Percentiles rank a stretch among this genome's conserved stretches.
Evolutionary conservation across 2,329 filamentous ascomycete genomes (phyloP).

Genomic region (Fusarium sambucinum): DNA sequence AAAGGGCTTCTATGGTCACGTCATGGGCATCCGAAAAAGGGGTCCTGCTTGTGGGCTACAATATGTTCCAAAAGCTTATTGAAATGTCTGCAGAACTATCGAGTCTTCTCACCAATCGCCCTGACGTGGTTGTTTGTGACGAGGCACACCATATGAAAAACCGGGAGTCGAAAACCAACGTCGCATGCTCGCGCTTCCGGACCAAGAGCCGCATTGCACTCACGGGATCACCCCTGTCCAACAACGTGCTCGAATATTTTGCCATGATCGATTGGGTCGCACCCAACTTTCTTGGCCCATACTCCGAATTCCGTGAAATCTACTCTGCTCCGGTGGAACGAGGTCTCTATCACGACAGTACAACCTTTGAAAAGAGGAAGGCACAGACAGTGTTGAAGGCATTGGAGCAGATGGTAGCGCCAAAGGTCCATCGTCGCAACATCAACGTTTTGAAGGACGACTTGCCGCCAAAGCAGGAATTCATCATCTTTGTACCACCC

Average conservation of each 20-base stretch:
- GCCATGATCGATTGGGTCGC: constrained; percentile 91
- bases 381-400: constrained; percentile 76
- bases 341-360: constrained; percentile 77
- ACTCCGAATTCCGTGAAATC: constrained; percentile 74
- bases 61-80: constrained; percentile 67
- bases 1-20: constrained; percentile 61
- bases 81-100: constrained; percentile 50
- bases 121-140: constrained; percentile 83
- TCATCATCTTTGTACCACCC: constrained; percentile 79
- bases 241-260: constrained; percentile 86
- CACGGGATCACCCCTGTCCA: constrained; percentile 87
- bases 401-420: constrained; percentile 77
- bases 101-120: constrained; percentile 66
- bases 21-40: constrained; percentile 76
- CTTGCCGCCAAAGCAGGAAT: constrained; percentile 82
- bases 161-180: constrained; percentile 62
- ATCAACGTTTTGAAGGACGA: constrained; percentile 73
- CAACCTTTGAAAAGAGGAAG: constrained; percentile 63
- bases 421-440: constrained; percentile 82
- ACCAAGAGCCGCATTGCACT: constrained; percentile 82
- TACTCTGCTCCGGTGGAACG: constrained; percentile 79
- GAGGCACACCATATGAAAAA: constrained; percentile 89
- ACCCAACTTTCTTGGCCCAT: constrained; percentile 78
- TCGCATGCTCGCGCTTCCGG: constrained; percentile 68
- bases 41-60: constrained; percentile 81